These are phyloP conservation scores for Aspergillus sp. DNA, from an alignment of 2,329 filamentous ascomycete genomes.

Conservation along the genomic window DNA sequence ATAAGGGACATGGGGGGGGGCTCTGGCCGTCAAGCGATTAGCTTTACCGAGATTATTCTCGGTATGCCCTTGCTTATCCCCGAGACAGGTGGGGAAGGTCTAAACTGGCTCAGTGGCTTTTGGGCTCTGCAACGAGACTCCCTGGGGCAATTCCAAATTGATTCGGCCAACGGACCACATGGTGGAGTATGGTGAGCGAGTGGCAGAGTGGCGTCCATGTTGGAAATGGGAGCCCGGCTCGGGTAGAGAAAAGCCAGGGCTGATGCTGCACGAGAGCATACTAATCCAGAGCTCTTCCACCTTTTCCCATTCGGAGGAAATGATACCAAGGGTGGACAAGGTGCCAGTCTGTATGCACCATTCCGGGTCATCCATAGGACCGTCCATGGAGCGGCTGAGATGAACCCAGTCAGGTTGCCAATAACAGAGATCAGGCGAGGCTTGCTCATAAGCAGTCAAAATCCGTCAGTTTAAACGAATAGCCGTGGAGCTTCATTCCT, in stretches of 20 bases:
- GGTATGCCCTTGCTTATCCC: conserved; percentile 8
- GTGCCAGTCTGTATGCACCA: neutral
- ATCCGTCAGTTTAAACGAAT: neutral
- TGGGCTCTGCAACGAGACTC: neutral
- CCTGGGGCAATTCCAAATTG: neutral
- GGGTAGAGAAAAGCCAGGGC: neutral
- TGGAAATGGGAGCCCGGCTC: neutral
- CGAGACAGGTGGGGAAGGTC: conserved; percentile 2
- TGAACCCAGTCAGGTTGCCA: neutral
- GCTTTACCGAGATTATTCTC: neutral
- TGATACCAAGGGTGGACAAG: neutral
- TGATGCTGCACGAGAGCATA: neutral
- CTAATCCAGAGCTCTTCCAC: neutral
- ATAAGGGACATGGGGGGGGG: neutral
- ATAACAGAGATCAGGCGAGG: neutral
- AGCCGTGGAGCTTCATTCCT: neutral
- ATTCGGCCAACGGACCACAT: neutral
- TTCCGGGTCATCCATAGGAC: neutral
- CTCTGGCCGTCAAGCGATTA: neutral
- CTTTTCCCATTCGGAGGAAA: neutral
- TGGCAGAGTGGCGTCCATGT: conserved; percentile 1
- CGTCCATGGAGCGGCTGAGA: neutral
- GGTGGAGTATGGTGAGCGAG: neutral
- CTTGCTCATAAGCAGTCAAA: neutral
- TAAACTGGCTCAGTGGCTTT: neutral